Conservation (phyloP, 345 rosid species). For the Garcia nutans region DNA sequence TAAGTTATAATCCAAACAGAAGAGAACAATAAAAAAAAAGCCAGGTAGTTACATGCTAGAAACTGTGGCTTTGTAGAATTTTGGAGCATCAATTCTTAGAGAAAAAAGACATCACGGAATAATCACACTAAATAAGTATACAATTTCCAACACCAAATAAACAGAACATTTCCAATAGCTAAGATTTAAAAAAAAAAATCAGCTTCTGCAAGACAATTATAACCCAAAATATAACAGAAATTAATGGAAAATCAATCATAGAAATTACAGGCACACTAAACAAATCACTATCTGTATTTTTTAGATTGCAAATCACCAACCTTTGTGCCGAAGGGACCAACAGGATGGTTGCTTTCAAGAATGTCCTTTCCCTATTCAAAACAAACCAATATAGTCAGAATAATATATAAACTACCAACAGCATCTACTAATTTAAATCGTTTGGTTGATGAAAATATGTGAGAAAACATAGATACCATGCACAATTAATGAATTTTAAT, state of each 20-base stretch:
- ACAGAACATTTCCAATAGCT: not conserved
- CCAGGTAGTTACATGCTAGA: not conserved
- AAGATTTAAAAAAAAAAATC: not conserved
- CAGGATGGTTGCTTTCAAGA: constrained; percentile 67
- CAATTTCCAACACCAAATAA: not conserved
- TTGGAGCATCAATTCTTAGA: not conserved
- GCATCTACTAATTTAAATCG: not conserved
- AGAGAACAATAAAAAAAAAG: too few species aligned
- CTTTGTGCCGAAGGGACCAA: constrained; percentile 93
- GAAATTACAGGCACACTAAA: not conserved
- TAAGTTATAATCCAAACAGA: too few species aligned
- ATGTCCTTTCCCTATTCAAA: constrained; percentile 61
- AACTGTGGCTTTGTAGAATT: not conserved
- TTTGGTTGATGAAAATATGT: not conserved
- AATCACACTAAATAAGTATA: not conserved
- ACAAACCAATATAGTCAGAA: constrained; percentile 10
- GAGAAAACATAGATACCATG: not conserved
- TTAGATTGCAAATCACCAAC: constrained; percentile 34
- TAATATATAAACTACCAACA: not conserved
- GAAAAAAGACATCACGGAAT: not conserved
- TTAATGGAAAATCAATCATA: not conserved
- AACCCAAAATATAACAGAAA: not conserved
- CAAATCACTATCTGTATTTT: not conserved
- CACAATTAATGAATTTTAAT: not conserved
- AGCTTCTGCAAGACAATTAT: not conserved